phyloP scores from a whole-genome alignment of 768 basidiomycete genomes.

The Xerocomellus amylosporus region DNA sequence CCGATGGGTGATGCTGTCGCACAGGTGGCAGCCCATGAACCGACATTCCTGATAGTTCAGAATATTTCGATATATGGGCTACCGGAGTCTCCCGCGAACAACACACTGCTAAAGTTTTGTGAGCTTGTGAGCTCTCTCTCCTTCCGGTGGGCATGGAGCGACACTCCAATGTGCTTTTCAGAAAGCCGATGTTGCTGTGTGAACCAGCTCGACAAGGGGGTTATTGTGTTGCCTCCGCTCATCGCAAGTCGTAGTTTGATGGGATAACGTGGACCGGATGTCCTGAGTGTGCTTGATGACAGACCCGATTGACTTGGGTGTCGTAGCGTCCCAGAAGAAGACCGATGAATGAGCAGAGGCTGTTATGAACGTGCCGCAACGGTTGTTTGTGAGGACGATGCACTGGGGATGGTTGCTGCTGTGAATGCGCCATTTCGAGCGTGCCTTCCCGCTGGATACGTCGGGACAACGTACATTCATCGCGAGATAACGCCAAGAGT shows the following conservation, averaged over 20 bases:
- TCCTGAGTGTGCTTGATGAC: not conserved
- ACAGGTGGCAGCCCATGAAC: constrained; percentile 1
- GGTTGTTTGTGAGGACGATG: not conserved
- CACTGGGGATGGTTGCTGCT: no score
- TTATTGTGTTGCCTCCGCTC: not conserved
- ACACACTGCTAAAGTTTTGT: constrained; percentile 2
- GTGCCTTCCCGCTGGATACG: not conserved
- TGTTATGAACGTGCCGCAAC: not conserved
- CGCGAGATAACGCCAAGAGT: not conserved
- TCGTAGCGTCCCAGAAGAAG: not conserved
- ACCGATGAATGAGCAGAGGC: not conserved
- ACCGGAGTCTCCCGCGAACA: not conserved
- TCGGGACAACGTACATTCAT: not conserved
- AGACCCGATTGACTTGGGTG: not conserved
- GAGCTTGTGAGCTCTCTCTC: not conserved
- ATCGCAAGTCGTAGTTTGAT: not conserved
- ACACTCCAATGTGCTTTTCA: no score
- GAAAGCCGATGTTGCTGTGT: no score
- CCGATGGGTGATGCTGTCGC: constrained; percentile 5
- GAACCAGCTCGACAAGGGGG: not conserved
- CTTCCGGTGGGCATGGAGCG: constrained; percentile 9
- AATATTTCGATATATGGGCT: not conserved
- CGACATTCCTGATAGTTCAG: not conserved
- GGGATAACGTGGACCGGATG: constrained; percentile 1
- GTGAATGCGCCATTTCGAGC: not conserved